Conservation (phyloP, 1,284 basidiomycete genomes). For the Sanguinoderma infundibulare region DNA sequence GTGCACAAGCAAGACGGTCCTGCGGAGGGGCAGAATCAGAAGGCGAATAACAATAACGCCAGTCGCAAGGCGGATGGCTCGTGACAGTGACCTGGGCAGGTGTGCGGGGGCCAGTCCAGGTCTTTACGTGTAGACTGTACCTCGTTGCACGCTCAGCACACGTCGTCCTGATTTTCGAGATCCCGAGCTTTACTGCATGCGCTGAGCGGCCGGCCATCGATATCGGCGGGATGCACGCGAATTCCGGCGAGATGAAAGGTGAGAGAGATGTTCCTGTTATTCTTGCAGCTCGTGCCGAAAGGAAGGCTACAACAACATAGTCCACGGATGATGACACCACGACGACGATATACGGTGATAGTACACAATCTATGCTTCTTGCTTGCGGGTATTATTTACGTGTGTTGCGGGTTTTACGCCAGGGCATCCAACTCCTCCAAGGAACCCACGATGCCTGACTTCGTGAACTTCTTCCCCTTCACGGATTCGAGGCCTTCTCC, state of each 20-base stretch:
- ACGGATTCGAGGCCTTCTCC: conserved; percentile 89
- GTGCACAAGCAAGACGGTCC: conserved; percentile 13
- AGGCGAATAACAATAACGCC: conserved; percentile 18
- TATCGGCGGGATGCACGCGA: not conserved
- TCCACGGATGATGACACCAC: conserved; percentile 14
- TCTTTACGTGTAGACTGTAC: conserved; percentile 19
- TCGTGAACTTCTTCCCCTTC: conserved; percentile 79
- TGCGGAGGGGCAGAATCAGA: conserved; percentile 16
- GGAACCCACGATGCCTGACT: conserved; percentile 54
- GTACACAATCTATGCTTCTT: conserved; percentile 15
- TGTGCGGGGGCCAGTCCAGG: conserved; percentile 12
- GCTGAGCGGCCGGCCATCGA: not conserved
- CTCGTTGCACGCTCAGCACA: conserved; percentile 16
- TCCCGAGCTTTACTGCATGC: not conserved
- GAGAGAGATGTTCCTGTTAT: not conserved
- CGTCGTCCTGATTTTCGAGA: conserved; percentile 4
- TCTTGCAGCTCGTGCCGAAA: not conserved
- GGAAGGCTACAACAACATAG: conserved; percentile 3
- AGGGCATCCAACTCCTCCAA: conserved; percentile 57
- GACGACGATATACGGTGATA: conserved; percentile 20
- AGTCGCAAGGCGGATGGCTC: conserved; percentile 22
- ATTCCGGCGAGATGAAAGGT: not conserved
- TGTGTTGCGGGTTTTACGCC: conserved; percentile 24
- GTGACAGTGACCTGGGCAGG: conserved; percentile 23
- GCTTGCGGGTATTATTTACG: not conserved